Percentiles rank a stretch among this genome's conserved stretches.
Evolutionary conservation across 2,329 filamentous ascomycete genomes (phyloP).

Genomic region (Ophiocordyceps camponoti-saundersi): DNA sequence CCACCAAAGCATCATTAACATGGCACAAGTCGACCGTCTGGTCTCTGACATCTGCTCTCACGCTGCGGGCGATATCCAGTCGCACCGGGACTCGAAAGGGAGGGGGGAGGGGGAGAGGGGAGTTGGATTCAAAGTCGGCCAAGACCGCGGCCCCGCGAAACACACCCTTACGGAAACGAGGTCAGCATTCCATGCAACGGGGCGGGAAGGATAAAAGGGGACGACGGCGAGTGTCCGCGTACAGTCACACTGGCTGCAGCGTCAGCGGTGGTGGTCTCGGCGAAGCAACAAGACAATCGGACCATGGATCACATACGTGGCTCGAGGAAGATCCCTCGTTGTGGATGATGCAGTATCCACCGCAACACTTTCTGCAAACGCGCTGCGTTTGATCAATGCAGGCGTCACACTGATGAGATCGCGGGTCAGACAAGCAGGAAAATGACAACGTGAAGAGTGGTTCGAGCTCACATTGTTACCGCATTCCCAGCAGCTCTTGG

Average conservation of each 20-base stretch:
- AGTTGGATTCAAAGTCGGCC: slow-evolving; percentile 8
- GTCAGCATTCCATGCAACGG: not conserved
- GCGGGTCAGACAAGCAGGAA: not conserved
- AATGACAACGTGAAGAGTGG: not conserved
- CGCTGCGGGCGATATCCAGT: not conserved
- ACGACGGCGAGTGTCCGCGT: slow-evolving; percentile 8
- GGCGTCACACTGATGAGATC: slow-evolving; percentile 42
- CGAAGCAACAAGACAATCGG: not conserved
- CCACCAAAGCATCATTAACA: not conserved
- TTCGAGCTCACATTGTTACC: slow-evolving; percentile 51
- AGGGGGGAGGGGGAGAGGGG: too few species aligned
- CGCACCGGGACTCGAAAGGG: not conserved
- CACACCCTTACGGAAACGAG: slow-evolving; percentile 10
- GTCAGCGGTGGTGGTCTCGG: slow-evolving; percentile 12
- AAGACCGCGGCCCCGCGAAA: slow-evolving; percentile 16
- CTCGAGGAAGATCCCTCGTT: slow-evolving; percentile 65
- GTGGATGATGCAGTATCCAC: slow-evolving; percentile 70
- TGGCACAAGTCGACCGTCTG: not conserved
- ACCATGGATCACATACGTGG: slow-evolving; percentile 17
- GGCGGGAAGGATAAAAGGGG: not conserved
- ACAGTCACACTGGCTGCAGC: slow-evolving; percentile 27
- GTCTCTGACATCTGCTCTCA: not conserved
- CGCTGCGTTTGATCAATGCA: slow-evolving; percentile 60
- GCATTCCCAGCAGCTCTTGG: slow-evolving; percentile 70
- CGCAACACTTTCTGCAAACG: slow-evolving; percentile 53